phyloP scores from a whole-genome alignment of 164 flowering plant genomes.

The Vitis vinifera region ASM3070453v1 NC_081817.1:21899501-21900000 shows the following conservation, averaged over 20 bases:
- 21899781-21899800: background rate
- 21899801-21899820: background rate
- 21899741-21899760: background rate
- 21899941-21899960: background rate
- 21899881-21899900: background rate
- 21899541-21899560: background rate
- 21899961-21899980: too few species aligned
- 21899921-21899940: background rate
- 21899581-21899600: background rate
- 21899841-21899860: background rate
- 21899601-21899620: background rate
- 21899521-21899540: background rate
- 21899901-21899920: too few species aligned
- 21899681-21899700: slow-evolving; percentile 11
- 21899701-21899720: background rate
- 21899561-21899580: background rate
- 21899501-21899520: too few species aligned
- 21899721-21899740: slow-evolving; percentile 1
- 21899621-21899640: slow-evolving; percentile 9
- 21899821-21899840: slow-evolving; percentile 6
- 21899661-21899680: background rate
- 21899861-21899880: too few species aligned
- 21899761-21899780: background rate
- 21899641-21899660: slow-evolving; percentile 8
- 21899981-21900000: background rate